A percentile compares a stretch with the other conserved stretches of the same genome.
Conservation (phyloP, 768 basidiomycete genomes). For the Leccinum ochraceum region DNA sequence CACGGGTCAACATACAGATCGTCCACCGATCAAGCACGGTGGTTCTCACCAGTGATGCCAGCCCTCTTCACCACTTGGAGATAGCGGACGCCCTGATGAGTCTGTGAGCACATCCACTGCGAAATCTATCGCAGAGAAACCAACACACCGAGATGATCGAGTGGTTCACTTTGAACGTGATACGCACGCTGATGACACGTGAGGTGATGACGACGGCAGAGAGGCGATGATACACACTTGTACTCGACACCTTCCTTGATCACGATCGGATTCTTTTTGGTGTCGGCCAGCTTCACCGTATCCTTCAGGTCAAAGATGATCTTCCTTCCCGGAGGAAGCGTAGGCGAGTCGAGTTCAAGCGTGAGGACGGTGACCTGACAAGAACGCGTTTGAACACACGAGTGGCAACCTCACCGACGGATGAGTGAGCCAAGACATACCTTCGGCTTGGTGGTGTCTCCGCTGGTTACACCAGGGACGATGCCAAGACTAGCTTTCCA, state of each 20-base stretch:
- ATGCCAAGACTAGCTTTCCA: slow-evolving; percentile 97
- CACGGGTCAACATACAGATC: slow-evolving; percentile 7
- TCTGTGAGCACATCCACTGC: slow-evolving; percentile 9
- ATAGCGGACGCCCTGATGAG: slow-evolving; percentile 74
- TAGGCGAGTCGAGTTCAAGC: slow-evolving; percentile 79
- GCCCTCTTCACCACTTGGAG: slow-evolving; percentile 86
- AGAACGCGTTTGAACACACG: slow-evolving; percentile 25
- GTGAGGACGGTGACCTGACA: slow-evolving; percentile 67
- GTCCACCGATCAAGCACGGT: neutral
- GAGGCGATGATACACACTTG: slow-evolving; percentile 49
- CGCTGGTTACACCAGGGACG: slow-evolving; percentile 46
- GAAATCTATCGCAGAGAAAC: neutral
- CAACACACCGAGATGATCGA: slow-evolving; percentile 76
- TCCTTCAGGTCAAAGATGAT: slow-evolving; percentile 71
- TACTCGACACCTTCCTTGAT: slow-evolving; percentile 91
- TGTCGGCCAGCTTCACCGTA: slow-evolving; percentile 41
- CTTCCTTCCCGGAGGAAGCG: slow-evolving; percentile 58
- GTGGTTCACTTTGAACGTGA: slow-evolving; percentile 86
- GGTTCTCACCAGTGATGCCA: slow-evolving; percentile 64
- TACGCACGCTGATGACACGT: slow-evolving; percentile 57
- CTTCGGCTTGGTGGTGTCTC: slow-evolving; percentile 59
- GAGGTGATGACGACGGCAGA: slow-evolving; percentile 1
- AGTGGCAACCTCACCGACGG: slow-evolving; percentile 13
- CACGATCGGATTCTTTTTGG: slow-evolving; percentile 75
- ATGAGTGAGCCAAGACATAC: slow-evolving; percentile 36